Evolutionary conservation across 2,329 filamentous ascomycete species (phyloP).

Genomic region (Sclerotiophoma versabilis): DNA sequence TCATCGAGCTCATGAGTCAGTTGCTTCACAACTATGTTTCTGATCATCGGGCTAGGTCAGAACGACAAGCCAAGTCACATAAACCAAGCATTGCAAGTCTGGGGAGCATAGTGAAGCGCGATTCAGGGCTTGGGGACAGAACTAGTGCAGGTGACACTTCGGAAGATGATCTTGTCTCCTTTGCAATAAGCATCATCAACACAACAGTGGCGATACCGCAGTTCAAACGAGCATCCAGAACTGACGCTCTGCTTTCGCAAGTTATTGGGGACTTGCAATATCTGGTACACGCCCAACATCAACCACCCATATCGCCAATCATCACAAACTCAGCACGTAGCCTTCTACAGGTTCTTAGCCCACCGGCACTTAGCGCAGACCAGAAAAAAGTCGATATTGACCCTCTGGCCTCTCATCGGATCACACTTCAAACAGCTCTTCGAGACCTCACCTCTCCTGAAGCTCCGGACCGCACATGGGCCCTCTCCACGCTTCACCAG

Average conservation of each 20-base stretch:
- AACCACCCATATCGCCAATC: conserved; percentile 21
- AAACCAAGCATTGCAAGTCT: conserved; percentile 39
- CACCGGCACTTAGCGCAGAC: conserved; percentile 56
- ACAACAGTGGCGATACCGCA: conserved; percentile 45
- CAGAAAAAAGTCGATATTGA: conserved; percentile 12
- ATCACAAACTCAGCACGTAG: conserved; percentile 36
- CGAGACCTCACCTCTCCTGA: conserved; percentile 42
- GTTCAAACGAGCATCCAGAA: conserved; percentile 40
- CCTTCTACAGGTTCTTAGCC: conserved; percentile 61
- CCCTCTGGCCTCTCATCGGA: conserved; percentile 59
- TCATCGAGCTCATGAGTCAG: conserved; percentile 69
- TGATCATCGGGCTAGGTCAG: conserved; percentile 56
- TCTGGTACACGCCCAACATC: conserved; percentile 22
- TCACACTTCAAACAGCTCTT: conserved; percentile 30
- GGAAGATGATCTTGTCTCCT: conserved; percentile 49
- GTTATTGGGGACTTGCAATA: conserved; percentile 32
- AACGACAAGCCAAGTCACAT: conserved; percentile 17
- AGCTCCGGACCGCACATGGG: conserved; percentile 49
- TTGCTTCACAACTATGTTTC: conserved; percentile 59
- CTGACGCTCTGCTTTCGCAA: conserved; percentile 20
- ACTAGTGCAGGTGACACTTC: conserved; percentile 20
- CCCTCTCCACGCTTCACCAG: conserved; percentile 39
- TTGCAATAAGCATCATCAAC: conserved; percentile 52
- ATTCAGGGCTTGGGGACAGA: neutral
- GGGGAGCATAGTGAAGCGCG: conserved; percentile 27